These are phyloP conservation scores for Paraphoma sp. DNA, from an alignment of 2,329 filamentous ascomycete species.

Conservation along the genomic window DNA sequence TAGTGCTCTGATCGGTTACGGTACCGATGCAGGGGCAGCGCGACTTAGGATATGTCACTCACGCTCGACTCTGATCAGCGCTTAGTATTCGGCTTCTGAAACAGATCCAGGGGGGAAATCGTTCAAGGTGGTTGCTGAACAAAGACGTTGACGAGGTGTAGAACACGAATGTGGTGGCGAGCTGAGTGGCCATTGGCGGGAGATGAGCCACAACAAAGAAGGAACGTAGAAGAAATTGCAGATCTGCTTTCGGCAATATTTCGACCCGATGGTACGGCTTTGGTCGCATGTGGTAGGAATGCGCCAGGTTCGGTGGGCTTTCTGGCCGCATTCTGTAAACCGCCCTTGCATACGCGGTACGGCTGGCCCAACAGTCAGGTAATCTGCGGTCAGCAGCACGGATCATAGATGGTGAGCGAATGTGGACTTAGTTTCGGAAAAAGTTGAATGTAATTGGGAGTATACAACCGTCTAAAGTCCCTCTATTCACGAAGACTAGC, in stretches of 20 bases:
- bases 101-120: slow-evolving; percentile 6
- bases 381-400: slow-evolving; percentile 4
- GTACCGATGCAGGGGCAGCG: background rate
- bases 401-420: background rate
- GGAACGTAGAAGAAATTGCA: slow-evolving; percentile 28
- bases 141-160: slow-evolving; percentile 16
- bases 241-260: slow-evolving; percentile 20
- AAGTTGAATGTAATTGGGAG: background rate
- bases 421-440: background rate
- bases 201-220: slow-evolving; percentile 35
- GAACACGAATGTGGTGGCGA: slow-evolving; percentile 9
- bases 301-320: slow-evolving; percentile 11
- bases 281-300: slow-evolving; percentile 11
- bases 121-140: slow-evolving; percentile 10
- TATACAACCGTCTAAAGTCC: background rate
- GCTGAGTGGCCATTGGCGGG: slow-evolving; percentile 13
- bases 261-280: slow-evolving; percentile 8
- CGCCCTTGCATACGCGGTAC: slow-evolving; percentile 19
- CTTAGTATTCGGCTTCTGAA: slow-evolving; percentile 12
- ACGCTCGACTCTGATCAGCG: background rate
- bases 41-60: slow-evolving; percentile 5
- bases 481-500: too few relatives aligned
- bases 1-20: background rate
- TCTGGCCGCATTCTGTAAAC: slow-evolving; percentile 23
- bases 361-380: background rate